Evolutionary conservation across 78 protist species (phyloP), one percentile per base, ranked within the genome.

Genomic region (Neovahlkampfia damariscottae): DNA sequence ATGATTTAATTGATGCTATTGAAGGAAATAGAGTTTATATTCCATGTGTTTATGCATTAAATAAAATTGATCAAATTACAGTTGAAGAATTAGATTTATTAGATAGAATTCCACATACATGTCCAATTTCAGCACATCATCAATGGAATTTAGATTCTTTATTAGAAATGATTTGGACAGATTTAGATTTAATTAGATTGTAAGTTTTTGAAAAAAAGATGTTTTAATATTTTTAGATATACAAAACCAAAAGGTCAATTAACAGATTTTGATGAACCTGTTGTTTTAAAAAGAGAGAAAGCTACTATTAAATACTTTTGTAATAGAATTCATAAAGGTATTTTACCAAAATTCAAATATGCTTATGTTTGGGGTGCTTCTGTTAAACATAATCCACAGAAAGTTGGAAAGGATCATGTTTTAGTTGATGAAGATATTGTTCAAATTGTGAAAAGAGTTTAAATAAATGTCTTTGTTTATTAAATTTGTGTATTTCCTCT

Each of bases 171-270:
- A 88, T 89, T 37, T 98, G 98, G 99, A 91, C 91, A 34, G 85
- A 94, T 70, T 85, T 98, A 67, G 73, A 78, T 68, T 78, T 98
- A n/a, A 67, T 84, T 19, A 91, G 99, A 29, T 19, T 94, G 87
- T 94, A n/a, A n/a, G n/a, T n/a, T n/a, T n/a, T n/a, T n/a, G n/a
- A n/a, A n/a, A n/a, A n/a, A n/a, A n/a, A n/a, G n/a, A n/a, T n/a
- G n/a, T n/a, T n/a, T 96, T n/a, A n/a, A n/a, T n/a, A n/a, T n/a
- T n/a, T n/a, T n/a, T n/a, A n/a, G n/a, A n/a, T n/a, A 94, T 89
- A 98, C 99, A 38, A 98, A 98, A 84, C 99, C 99, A 8, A 79
- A 80, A 70, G 99, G 99, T 5, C 93, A 88, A 72, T 87, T 92
- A 28, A 98, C 99, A 32, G 99, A 98, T 86, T 98, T 91, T 88